phyloP scores from a whole-genome alignment of 768 basidiomycete species.

The Nevesoporus exiguus region DNA sequence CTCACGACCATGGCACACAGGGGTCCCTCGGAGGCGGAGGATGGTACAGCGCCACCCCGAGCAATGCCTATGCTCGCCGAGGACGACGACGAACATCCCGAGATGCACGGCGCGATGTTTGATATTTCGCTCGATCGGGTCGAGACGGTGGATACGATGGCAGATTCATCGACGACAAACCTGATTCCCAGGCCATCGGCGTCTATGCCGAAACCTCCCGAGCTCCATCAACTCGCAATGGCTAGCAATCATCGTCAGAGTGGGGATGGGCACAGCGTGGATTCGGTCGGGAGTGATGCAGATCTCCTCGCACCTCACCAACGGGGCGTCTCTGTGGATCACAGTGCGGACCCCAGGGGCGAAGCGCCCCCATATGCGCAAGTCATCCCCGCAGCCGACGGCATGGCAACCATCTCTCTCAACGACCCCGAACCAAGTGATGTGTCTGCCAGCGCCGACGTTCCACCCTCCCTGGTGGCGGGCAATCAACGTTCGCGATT shows the following conservation, averaged over 20 bases:
- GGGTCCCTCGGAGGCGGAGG: conserved; percentile 27
- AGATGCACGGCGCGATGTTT: conserved; percentile 10
- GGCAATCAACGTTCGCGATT: conserved; percentile 41
- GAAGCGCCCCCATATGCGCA: conserved; percentile 70
- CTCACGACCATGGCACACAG: conserved; percentile 10
- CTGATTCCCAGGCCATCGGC: conserved; percentile 12
- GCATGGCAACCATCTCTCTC: conserved; percentile 11
- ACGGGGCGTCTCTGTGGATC: conserved; percentile 7
- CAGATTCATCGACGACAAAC: conserved; percentile 21
- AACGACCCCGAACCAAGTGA: conserved; percentile 21
- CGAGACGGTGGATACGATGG: conserved; percentile 25
- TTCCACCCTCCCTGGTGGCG: not conserved
- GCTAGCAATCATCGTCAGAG: conserved; percentile 9
- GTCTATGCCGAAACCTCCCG: conserved; percentile 14
- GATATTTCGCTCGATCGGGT: conserved; percentile 20
- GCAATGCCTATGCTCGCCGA: conserved; percentile 19
- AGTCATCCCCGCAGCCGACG: conserved; percentile 16
- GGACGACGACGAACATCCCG: conserved; percentile 22
- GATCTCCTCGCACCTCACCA: conserved; percentile 20
- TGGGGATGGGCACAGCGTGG: conserved; percentile 17
- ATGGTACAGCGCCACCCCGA: conserved; percentile 11
- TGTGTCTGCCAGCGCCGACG: not conserved
- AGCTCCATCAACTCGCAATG: conserved; percentile 2
- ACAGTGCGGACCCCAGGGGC: conserved; percentile 45
- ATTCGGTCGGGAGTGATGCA: conserved; percentile 21